Evolutionary conservation across 306 rosid genomes (phyloP).

Genomic region (Begonia loranthoides): DNA sequence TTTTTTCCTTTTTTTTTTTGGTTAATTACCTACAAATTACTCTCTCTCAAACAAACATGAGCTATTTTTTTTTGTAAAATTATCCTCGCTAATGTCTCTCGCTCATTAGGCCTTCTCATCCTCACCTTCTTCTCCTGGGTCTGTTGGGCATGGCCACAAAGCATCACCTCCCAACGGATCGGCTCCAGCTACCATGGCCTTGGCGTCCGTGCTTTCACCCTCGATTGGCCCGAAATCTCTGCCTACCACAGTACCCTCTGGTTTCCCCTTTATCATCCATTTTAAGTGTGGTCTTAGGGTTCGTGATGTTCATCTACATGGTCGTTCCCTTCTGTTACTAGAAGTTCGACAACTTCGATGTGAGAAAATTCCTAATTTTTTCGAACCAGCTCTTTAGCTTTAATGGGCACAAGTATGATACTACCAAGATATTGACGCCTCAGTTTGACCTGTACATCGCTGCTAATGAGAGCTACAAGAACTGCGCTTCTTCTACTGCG

Average conservation of each 20-base stretch:
- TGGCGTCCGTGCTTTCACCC: conserved; percentile 76
- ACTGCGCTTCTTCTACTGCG: too few species aligned
- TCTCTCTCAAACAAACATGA: too few species aligned
- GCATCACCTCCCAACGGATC: conserved; percentile 81
- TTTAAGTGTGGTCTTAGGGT: conserved; percentile 84
- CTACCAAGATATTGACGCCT: conserved; percentile 62
- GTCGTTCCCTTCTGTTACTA: conserved; percentile 81
- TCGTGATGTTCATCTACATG: conserved; percentile 77
- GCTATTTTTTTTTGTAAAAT: too few species aligned
- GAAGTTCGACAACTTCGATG: conserved; percentile 88
- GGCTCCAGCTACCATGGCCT: conserved; percentile 87
- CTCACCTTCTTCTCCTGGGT: conserved; percentile 97
- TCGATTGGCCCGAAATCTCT: conserved; percentile 96
- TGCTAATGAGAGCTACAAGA: conserved; percentile 68
- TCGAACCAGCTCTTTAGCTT: conserved; percentile 68
- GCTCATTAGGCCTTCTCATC: conserved; percentile 40
- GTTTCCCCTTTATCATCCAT: conserved; percentile 85
- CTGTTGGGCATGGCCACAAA: conserved; percentile 91
- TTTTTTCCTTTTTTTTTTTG: too few species aligned
- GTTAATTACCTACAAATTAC: too few species aligned
- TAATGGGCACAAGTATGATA: conserved; percentile 63
- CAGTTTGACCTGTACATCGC: conserved; percentile 48
- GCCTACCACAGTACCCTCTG: conserved; percentile 95
- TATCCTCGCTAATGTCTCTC: too few species aligned
- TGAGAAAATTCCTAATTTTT: conserved; percentile 77